Evolutionary conservation across 805 yeast species (phyloP).

Genomic region (Yamadazyma ubonensis): DNA sequence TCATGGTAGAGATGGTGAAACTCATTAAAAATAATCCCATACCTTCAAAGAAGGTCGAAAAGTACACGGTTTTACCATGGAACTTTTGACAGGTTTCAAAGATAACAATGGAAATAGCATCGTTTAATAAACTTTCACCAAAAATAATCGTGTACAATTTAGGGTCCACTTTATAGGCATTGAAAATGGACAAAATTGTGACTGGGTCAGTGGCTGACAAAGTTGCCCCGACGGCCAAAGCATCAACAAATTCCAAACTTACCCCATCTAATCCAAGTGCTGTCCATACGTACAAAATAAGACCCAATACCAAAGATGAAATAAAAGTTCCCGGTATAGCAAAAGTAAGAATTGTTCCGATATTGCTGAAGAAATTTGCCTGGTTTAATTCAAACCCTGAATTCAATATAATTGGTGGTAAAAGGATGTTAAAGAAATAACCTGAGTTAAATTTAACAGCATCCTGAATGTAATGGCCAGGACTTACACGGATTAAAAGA

Average conservation of each 20-base stretch:
- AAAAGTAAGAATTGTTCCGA: slow-evolving; percentile 85
- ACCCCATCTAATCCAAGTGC: slow-evolving; percentile 87
- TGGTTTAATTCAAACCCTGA: slow-evolving; percentile 97
- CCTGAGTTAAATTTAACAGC: slow-evolving; percentile 93
- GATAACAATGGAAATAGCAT: slow-evolving; percentile 98
- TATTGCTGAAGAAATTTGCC: slow-evolving; percentile 89
- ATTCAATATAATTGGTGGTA: slow-evolving; percentile 95
- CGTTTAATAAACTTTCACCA: slow-evolving; percentile 93
- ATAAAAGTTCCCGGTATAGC: slow-evolving; percentile 97
- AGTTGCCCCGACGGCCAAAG: slow-evolving; percentile 96
- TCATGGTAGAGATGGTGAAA: slow-evolving; percentile 83
- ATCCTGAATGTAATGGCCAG: slow-evolving; percentile 97
- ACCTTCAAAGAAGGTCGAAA: slow-evolving; percentile 87
- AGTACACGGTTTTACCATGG: slow-evolving; percentile 74
- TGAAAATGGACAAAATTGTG: slow-evolving; percentile 91
- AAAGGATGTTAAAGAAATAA: slow-evolving; percentile 86
- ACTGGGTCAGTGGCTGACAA: slow-evolving; percentile 98
- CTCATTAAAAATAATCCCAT: slow-evolving; percentile 90
- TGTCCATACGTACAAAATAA: slow-evolving; percentile 85
- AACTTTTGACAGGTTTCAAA: slow-evolving; percentile 97
- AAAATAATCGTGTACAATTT: slow-evolving; percentile 94
- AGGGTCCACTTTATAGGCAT: slow-evolving; percentile 97
- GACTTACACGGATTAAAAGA: slow-evolving; percentile 79
- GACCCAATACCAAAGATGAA: slow-evolving; percentile 88
- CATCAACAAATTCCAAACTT: slow-evolving; percentile 90